These are phyloP conservation scores for Ottelia alismoides DNA, from an alignment of 106 monocot genomes.

Conservation along the genomic window DNA sequence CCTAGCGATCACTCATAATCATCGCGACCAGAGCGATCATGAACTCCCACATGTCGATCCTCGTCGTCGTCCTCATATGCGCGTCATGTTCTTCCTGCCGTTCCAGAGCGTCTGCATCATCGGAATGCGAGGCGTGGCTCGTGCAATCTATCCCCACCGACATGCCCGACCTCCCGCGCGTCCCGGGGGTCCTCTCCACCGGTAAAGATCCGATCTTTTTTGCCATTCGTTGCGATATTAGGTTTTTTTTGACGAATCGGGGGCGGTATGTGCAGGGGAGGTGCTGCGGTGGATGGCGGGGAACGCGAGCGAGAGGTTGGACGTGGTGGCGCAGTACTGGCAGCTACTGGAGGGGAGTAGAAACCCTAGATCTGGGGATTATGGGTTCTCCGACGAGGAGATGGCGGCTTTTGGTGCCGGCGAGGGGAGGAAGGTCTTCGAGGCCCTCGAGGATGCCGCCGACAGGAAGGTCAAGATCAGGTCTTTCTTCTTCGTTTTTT, in stretches of 20 bases:
- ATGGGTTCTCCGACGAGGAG: slow-evolving; percentile 57
- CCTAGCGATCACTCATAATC: too few relatives aligned
- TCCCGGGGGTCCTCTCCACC: slow-evolving; percentile 68
- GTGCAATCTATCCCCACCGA: slow-evolving; percentile 95
- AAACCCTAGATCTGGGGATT: slow-evolving; percentile 74
- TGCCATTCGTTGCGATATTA: too few relatives aligned
- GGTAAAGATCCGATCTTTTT: too few relatives aligned
- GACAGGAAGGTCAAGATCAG: slow-evolving; percentile 65
- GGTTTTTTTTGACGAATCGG: too few relatives aligned
- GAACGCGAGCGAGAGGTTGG: slow-evolving; percentile 61
- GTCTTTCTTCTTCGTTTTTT: too few relatives aligned
- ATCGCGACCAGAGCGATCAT: too few relatives aligned
- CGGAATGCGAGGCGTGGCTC: slow-evolving; percentile 94
- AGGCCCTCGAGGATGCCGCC: slow-evolving; percentile 48
- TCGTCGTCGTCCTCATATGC: too few relatives aligned
- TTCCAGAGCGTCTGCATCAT: too few relatives aligned
- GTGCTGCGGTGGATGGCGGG: slow-evolving; percentile 81
- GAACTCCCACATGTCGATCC: too few relatives aligned
- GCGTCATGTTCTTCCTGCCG: too few relatives aligned
- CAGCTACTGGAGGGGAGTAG: slow-evolving; percentile 50
- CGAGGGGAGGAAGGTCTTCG: slow-evolving; percentile 43
- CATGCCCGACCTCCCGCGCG: slow-evolving; percentile 69
- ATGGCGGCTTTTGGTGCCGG: slow-evolving; percentile 57
- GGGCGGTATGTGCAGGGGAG: too few relatives aligned
- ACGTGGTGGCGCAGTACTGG: slow-evolving; percentile 89